Base-by-base conservation (phyloP, 2,329 filamentous ascomycete species). In the Ceratocystis variospora region DNA sequence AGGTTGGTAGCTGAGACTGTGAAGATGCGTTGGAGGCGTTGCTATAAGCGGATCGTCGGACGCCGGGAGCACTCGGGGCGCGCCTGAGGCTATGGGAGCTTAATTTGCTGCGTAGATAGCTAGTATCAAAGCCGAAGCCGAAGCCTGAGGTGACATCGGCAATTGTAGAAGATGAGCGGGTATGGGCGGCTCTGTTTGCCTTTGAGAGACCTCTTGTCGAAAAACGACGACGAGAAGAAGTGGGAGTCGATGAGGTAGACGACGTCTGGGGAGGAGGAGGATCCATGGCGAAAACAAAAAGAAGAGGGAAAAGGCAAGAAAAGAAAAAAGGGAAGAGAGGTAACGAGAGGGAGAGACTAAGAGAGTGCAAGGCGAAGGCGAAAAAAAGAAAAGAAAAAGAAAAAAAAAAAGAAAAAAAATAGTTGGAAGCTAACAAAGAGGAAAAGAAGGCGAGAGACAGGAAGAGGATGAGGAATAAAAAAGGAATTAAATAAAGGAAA, bases 21-120 rank as follows among this genome's bases (percentile, higher is more conserved):
- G 67, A 65, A 31, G 67, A 68, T 37, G 67, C 67, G 57, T 79
- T 79, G 66, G 78, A 78, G 68, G 80, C 79, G 71, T 68, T 68
- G 50, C 66, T 68, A 12, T 68, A 68, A 41, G 66, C 66, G 3
- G 66, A 68, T 33, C 66, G 66, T 15, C 66, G 48, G 17, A 59
- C 65, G 19, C 66, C 66, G 73, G 82, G 82, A 76, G 82, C 82
- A 74, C 82, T 84, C 70, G 83, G 83, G 73, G 82, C 79, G 73
- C 82, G 80, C 74, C 78, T 81, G 73, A 86, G 78, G 74, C 81
- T 85, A 72, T 81, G 80, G 70, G 83, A 84, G 80, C 83, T 86
- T 75, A 80, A 80, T 79, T 84, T 81, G 78, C 81, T 85, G 75
- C 80, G 78, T 71, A 85, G 76, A 70, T 81, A 84, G 72, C 77